Evolutionary conservation across 257 asterid species (phyloP).

Genomic region (Eustoma russellianum): DNA sequence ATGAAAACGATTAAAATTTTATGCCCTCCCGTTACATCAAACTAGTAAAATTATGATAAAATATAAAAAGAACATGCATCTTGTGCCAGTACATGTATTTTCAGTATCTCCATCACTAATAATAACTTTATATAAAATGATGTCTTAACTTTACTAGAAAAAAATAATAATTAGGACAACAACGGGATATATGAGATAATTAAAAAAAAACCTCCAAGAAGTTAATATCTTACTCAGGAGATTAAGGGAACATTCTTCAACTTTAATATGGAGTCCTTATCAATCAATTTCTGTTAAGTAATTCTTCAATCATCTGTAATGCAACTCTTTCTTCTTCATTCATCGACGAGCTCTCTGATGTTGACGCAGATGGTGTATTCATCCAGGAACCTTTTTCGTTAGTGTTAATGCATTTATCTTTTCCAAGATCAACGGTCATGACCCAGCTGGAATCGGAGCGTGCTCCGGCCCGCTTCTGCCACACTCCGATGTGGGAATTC

Average conservation of each 20-base stretch:
- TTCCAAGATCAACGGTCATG: slow-evolving; percentile 44
- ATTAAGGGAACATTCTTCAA: too few relatives aligned
- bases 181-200: not conserved
- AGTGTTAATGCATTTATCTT: slow-evolving; percentile 2
- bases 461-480: slow-evolving; percentile 52
- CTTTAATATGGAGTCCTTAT: not conserved
- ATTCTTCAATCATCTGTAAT: slow-evolving; percentile 50
- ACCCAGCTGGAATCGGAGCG: slow-evolving; percentile 42
- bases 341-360: slow-evolving; percentile 1
- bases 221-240: too few relatives aligned
- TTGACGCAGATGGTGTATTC: not conserved
- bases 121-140: too few relatives aligned
- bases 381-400: not conserved
- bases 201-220: too few relatives aligned
- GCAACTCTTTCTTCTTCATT: slow-evolving; percentile 45
- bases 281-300: slow-evolving; percentile 29
- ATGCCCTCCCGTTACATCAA: too few relatives aligned
- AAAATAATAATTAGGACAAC: not conserved
- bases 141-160: too few relatives aligned
- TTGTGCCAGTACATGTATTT: too few relatives aligned
- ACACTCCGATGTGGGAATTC: slow-evolving; percentile 48
- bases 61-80: too few relatives aligned
- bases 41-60: too few relatives aligned
- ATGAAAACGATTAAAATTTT: too few relatives aligned
- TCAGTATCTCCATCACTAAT: too few relatives aligned